Base-by-base conservation (phyloP, 768 basidiomycete genomes). In the Gloeopeniophorella convolvens region DNA sequence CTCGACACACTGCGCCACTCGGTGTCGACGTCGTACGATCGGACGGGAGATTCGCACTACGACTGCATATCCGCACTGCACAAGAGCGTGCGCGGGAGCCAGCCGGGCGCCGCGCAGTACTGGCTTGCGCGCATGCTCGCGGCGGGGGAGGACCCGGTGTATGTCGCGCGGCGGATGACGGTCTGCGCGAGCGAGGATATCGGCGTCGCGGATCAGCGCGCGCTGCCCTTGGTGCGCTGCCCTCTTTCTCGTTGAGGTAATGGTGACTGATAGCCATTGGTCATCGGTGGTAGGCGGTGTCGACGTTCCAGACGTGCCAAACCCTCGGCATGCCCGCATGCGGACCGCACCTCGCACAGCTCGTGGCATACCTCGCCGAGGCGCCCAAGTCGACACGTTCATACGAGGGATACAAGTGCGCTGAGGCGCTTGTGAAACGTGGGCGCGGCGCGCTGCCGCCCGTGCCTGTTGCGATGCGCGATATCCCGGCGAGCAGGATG, bases 141-240 rank as follows among this genome's bases (percentile, higher is more conserved):
- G 30, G 83, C 78, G 23, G 89, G 88, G 16, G 89, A 90, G 63
- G 89, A 92, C 65, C 85, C 89, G 3, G 58, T 89, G 40, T 92
- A 78, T 58, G 75, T 90, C 50, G 83, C 80, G 5, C 72, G 87
- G 30, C 72, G 87, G 46, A 77, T 89, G 71, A 72, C 85, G 4
- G 85, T 89, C 6, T 81, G 85, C 57, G 89, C 90, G 2, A 87
- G 85, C 55, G 90, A 93, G 64, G 90, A 93, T 61, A 77, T 93
- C 33, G 89, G 90, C 0, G 68, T 89, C 6, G 89, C 88, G 23
- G 85, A 92, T 65, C 74, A 72, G 33, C 75, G 80, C n/a, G 87
- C 85, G 0, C 70, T 93, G 9, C 84, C 86, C 8, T 66, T 90
- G 55, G 87, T 83, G 50, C 50, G 78, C 65, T n/a, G 9, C 20